These are phyloP conservation scores for Phytophthora sp. DNA, from an alignment of 352 stramenopile genomes.

Conservation along the genomic window DNA sequence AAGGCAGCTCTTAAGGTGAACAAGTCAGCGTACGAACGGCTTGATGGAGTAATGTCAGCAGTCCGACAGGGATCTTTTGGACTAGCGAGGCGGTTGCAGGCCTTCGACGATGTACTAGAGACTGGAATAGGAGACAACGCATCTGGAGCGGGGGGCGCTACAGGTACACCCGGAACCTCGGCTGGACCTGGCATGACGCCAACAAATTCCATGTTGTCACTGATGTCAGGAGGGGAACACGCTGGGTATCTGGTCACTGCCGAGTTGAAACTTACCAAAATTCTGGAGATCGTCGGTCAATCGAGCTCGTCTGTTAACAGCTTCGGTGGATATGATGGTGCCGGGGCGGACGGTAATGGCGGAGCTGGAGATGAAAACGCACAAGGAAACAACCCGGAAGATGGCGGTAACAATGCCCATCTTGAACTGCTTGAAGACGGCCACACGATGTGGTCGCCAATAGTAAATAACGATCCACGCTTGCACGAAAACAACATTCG, in stretches of 20 bases:
- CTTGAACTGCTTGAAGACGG: constrained; percentile 60
- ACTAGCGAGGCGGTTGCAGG: constrained; percentile 63
- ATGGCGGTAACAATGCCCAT: constrained; percentile 32
- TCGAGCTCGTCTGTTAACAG: constrained; percentile 62
- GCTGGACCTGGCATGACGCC: constrained; percentile 13
- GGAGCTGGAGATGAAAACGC: constrained; percentile 32
- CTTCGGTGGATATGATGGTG: constrained; percentile 53
- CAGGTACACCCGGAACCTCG: constrained; percentile 3
- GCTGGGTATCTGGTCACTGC: constrained; percentile 60
- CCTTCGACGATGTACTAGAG: constrained; percentile 78
- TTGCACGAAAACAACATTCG: constrained; percentile 86
- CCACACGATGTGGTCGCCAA: constrained; percentile 65
- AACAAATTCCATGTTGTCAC: constrained; percentile 33
- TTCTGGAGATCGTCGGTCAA: constrained; percentile 79
- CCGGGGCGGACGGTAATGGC: constrained; percentile 31
- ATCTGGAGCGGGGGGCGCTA: neutral
- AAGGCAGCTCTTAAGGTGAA: constrained; percentile 79
- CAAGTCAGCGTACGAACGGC: constrained; percentile 74
- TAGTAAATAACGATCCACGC: constrained; percentile 69
- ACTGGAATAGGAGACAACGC: constrained; percentile 15
- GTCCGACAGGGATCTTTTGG: constrained; percentile 80
- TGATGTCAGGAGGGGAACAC: constrained; percentile 52
- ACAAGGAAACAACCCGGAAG: constrained; percentile 21
- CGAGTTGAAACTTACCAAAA: constrained; percentile 81
- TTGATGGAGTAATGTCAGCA: constrained; percentile 76